A percentile compares a stretch with the other conserved stretches of the same genome.
Conservation (phyloP, 2,329 filamentous ascomycete species). For the Akanthomyces uredinophilus region DNA sequence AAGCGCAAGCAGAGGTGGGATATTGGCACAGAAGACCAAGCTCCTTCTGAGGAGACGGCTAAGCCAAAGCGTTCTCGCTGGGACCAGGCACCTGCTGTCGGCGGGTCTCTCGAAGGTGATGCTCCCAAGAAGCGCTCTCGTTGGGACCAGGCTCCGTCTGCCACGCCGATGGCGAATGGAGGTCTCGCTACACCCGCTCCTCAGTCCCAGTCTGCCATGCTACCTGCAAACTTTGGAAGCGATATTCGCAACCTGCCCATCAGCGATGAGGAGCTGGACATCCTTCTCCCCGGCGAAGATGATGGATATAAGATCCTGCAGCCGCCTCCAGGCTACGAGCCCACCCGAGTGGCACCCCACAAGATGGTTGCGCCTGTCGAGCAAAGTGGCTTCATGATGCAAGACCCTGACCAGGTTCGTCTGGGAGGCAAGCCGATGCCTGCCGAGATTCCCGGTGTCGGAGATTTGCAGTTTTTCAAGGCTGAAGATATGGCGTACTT, state of each 20-base stretch:
- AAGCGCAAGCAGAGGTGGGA: slow-evolving; percentile 98
- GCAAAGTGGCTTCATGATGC: slow-evolving; percentile 92
- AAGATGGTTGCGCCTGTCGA: slow-evolving; percentile 70
- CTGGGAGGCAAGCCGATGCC: slow-evolving; percentile 85
- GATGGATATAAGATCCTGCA: slow-evolving; percentile 92
- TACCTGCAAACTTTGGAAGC: slow-evolving; percentile 66
- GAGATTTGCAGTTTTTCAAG: slow-evolving; percentile 97
- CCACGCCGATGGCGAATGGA: slow-evolving; percentile 67
- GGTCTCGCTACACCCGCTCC: slow-evolving; percentile 77
- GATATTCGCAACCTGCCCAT: slow-evolving; percentile 80
- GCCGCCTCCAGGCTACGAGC: slow-evolving; percentile 87
- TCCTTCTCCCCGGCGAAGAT: slow-evolving; percentile 79
- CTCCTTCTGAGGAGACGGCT: slow-evolving; percentile 44
- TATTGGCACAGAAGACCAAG: slow-evolving; percentile 51
- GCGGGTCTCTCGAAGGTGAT: slow-evolving; percentile 41
- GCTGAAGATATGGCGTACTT: slow-evolving; percentile 98
- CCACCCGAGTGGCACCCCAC: slow-evolving; percentile 69
- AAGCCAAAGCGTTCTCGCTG: slow-evolving; percentile 78
- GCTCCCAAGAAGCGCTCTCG: slow-evolving; percentile 71
- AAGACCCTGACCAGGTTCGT: slow-evolving; percentile 81
- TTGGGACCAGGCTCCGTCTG: slow-evolving; percentile 86
- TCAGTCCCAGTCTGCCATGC: slow-evolving; percentile 53
- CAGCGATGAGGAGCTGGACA: slow-evolving; percentile 90
- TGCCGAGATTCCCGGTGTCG: slow-evolving; percentile 92
- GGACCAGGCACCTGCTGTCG: slow-evolving; percentile 70